phyloP scores from a whole-genome alignment of 192 early-diverging fungal genomes.

The Coemansia sp. region DNA sequence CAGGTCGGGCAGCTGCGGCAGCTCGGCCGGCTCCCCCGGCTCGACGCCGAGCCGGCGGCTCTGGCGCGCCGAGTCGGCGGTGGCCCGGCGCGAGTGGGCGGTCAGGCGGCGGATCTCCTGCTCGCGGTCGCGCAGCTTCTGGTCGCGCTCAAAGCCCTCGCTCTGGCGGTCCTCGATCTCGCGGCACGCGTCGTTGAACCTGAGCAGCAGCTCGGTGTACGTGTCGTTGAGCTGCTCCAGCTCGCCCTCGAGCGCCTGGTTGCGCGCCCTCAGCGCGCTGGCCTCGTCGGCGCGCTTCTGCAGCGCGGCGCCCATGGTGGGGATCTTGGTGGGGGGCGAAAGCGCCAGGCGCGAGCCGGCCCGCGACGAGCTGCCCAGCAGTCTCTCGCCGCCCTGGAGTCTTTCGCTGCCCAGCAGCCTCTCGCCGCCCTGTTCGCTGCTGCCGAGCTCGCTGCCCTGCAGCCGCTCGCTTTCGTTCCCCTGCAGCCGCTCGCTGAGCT shows the following conservation, averaged over 20 bases:
- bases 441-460: no score
- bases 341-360: background rate
- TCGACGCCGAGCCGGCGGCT: slow-evolving; percentile 20
- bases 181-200: slow-evolving; percentile 54
- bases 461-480: no score
- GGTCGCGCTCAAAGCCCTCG: slow-evolving; percentile 53
- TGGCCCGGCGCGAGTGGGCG: slow-evolving; percentile 26
- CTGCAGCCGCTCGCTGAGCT: slow-evolving; percentile 27
- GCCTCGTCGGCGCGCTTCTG: slow-evolving; percentile 31
- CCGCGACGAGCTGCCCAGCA: no score
- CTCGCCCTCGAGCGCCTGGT: slow-evolving; percentile 54
- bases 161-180: slow-evolving; percentile 56
- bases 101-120: slow-evolving; percentile 46
- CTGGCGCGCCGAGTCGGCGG: slow-evolving; percentile 9
- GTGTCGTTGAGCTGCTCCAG: slow-evolving; percentile 55
- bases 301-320: slow-evolving; percentile 23
- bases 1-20: slow-evolving; percentile 29
- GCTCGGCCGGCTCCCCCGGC: background rate
- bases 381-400: no score
- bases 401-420: no score
- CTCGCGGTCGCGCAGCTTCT: slow-evolving; percentile 49
- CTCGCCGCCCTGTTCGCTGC: no score
- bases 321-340: slow-evolving; percentile 16
- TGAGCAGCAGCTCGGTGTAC: slow-evolving; percentile 57
- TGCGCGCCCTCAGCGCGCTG: slow-evolving; percentile 21